Base-by-base conservation (phyloP, 495 filamentous ascomycete genomes). In the Hamigera avellanea region DNA sequence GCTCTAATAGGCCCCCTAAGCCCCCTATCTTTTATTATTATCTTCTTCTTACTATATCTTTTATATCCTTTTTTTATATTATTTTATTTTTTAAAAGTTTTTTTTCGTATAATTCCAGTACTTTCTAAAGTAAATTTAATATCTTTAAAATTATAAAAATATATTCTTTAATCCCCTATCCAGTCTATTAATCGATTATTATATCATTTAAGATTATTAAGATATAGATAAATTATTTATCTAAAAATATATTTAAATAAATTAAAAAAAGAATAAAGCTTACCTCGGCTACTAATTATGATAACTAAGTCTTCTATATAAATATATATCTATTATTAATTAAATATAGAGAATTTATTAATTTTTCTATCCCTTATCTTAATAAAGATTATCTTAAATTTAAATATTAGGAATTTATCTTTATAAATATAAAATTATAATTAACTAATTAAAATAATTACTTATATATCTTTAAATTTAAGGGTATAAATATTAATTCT, bases 211-310 rank as follows among this genome's bases (percentile, higher is more conserved):
- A n/a, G n/a, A n/a, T n/a, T n/a, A n/a, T n/a, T n/a, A n/a, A n/a
- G n/a, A n/a, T n/a, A n/a, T n/a, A n/a, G n/a, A n/a, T n/a, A n/a
- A n/a, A 7, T 26, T 26, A 26, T 26, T 26, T 26, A 26, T 26
- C 12, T 26, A 26, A n/a, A n/a, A n/a, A 7, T 26, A 7, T 26
- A 26, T 26, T n/a, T n/a, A n/a, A n/a, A n/a, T 28, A 26, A 36
- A 45, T 8, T 12, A 35, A 0, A 1, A 32, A 21, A 4, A 31
- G 25, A 41, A 19, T 8, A 30, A 6, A 2, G 33, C 17, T 21
- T 19, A 29, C 4, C 14, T 42, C 33, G 40, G 16, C 30, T 25
- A n/a, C n/a, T n/a, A n/a, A n/a, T n/a, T n/a, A n/a, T n/a, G n/a
- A n/a, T n/a, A n/a, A n/a, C n/a, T n/a, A n/a, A n/a, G n/a, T n/a